Conservation (phyloP, 129 eudicot species). For the Rutidosis leptorrhynchoides region DNA sequence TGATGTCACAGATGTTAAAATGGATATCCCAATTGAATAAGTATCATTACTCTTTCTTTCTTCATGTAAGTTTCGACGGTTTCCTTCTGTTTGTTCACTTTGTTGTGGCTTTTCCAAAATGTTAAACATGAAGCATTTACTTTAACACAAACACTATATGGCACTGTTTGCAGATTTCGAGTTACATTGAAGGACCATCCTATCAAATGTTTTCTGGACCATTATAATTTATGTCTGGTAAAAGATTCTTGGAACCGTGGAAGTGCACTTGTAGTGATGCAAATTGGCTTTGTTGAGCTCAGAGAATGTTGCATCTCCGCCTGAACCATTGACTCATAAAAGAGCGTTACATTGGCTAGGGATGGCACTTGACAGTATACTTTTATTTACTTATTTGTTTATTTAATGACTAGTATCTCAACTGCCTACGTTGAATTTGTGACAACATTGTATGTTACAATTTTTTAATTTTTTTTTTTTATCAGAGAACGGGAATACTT, state of each 20-base stretch:
- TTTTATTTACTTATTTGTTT: background rate
- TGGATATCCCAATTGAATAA: constrained; percentile 51
- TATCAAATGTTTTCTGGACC: background rate
- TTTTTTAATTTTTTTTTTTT: too few relatives aligned
- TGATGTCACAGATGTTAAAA: constrained; percentile 95
- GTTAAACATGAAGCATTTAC: background rate
- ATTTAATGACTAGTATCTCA: background rate
- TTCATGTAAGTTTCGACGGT: background rate
- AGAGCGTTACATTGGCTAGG: background rate
- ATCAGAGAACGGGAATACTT: background rate
- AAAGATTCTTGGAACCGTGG: background rate
- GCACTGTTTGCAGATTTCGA: constrained; percentile 4
- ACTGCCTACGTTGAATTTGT: background rate
- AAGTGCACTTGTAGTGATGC: background rate
- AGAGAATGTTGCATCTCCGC: background rate
- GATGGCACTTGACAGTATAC: background rate
- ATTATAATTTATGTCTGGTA: background rate
- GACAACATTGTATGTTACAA: background rate
- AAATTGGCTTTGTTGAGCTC: background rate
- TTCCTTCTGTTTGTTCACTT: background rate
- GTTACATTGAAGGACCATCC: background rate
- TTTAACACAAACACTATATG: background rate
- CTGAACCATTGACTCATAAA: background rate
- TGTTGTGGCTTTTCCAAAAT: background rate
- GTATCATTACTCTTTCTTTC: constrained; percentile 1